phyloP scores from a whole-genome alignment of 139 green algal genomes.

The Pleodorina starrii region DNA sequence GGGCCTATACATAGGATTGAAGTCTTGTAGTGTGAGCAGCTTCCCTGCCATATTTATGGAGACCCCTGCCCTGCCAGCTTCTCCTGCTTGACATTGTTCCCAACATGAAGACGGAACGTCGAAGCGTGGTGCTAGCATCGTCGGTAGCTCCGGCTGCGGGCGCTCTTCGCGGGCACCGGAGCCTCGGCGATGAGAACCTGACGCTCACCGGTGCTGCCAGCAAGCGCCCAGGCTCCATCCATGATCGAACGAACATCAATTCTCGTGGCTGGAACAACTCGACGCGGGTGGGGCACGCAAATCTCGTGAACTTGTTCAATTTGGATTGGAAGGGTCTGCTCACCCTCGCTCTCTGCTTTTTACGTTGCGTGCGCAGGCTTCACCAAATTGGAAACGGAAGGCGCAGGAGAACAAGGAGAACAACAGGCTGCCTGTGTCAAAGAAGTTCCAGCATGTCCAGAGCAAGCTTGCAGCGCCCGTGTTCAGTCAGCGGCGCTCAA shows the following conservation, averaged over 20 bases:
- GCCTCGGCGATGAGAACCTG: slow-evolving; percentile 15
- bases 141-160: not conserved
- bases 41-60: too few species aligned
- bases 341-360: not conserved
- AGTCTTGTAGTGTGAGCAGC: too few species aligned
- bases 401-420: slow-evolving; percentile 38
- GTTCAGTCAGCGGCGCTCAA: not conserved
- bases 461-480: slow-evolving; percentile 10
- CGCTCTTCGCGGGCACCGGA: not conserved
- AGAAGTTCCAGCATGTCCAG: not conserved
- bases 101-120: not conserved
- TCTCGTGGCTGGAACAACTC: slow-evolving; percentile 18
- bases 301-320: not conserved
- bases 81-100: too few species aligned
- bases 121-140: not conserved
- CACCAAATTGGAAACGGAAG: not conserved
- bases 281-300: not conserved
- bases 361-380: not conserved
- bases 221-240: not conserved
- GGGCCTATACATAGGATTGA: too few species aligned
- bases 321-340: too few species aligned
- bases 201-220: not conserved
- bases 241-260: not conserved
- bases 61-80: too few species aligned
- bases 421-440: not conserved